Base-by-base conservation (phyloP, 768 basidiomycete genomes). In the Boletus reticuloceps region DNA sequence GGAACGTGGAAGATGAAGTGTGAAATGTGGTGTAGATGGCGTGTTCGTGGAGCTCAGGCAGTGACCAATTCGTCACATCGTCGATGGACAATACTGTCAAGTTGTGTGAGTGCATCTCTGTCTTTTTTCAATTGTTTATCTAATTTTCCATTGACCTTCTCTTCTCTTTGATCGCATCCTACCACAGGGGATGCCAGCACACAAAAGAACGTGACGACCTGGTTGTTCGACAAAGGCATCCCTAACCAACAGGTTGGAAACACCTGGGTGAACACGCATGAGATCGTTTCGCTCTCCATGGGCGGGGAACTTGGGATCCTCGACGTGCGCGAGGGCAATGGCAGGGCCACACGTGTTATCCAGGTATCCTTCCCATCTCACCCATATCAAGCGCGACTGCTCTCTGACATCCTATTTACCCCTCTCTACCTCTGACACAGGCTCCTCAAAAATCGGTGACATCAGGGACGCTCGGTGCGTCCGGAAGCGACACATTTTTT, bases 1-100 rank as follows among this genome's bases (percentile, higher is more conserved):
- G 17, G 17, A 41, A 36, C 38, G 5, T 36, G 19, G 8, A 34
- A 12, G 19, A 31, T 34, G 16, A 31, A 4, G 46, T 19, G 12
- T 36, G 22, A 36, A 37, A 42, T 19, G 17, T 32, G 1, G 16
- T 20, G 20, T 45, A 89, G 88, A 84, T 83, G 77, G 86, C 87
- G 16, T 80, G 83, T 64, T 76, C 85, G n/a, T 97, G 94, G 94
- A 83, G 83, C 57, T 79, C 82, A 1, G 84, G 91, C 56, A 89
- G 83, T 70, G 85, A 80, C 64, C 79, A 74, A 3, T 72, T 97
- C 38, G 78, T 82, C n/a, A 94, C 93, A 0, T 89, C 91, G 10
- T 88, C 92, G 2, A 89, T 88, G 16, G 94, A 98, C 67, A 82
- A 88, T 55, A 88, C 89, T 4, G 92, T 95, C 50, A 91, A 91